A percentile compares a stretch with the other conserved stretches of the same genome.
These are phyloP conservation scores for Rhododendron griersonianum DNA, from an alignment of 148 eudicot species.

Conservation along the genomic window DNA sequence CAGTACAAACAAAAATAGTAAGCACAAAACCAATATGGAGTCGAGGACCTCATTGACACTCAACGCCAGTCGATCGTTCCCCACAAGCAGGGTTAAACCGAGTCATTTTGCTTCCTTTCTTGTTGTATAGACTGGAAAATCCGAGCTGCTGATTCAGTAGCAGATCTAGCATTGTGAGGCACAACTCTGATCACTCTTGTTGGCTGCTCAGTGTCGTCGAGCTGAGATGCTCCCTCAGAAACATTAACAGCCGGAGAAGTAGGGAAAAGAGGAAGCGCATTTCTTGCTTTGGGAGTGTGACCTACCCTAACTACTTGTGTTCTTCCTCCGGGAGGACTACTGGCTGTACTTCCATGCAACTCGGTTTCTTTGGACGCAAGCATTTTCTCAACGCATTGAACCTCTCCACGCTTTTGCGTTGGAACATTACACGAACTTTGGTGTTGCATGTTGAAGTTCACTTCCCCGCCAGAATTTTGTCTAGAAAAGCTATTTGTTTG, in stretches of 20 bases:
- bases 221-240: slow-evolving; percentile 16
- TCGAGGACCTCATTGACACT: not conserved
- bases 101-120: slow-evolving; percentile 58
- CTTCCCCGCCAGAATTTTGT: slow-evolving; percentile 18
- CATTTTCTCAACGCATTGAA: slow-evolving; percentile 12
- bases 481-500: slow-evolving; percentile 33
- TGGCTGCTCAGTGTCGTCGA: slow-evolving; percentile 25
- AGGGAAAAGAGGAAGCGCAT: slow-evolving; percentile 42
- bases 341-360: slow-evolving; percentile 54
- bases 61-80: not conserved
- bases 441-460: slow-evolving; percentile 5
- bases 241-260: slow-evolving; percentile 26
- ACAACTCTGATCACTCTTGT: slow-evolving; percentile 68
- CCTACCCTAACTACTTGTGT: slow-evolving; percentile 12
- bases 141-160: slow-evolving; percentile 66
- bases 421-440: slow-evolving; percentile 38
- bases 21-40: slow-evolving; percentile 2
- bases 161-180: slow-evolving; percentile 64
- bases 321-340: slow-evolving; percentile 57
- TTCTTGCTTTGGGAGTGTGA: slow-evolving; percentile 26
- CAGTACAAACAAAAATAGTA: not conserved
- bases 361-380: slow-evolving; percentile 33
- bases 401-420: slow-evolving; percentile 22
- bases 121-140: slow-evolving; percentile 75
- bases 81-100: slow-evolving; percentile 16